A percentile compares a stretch with the other conserved stretches of the same genome.
These are phyloP conservation scores for Hygrophoropsis aurantiaca DNA, from an alignment of 768 basidiomycete genomes.

Conservation along the genomic window DNA sequence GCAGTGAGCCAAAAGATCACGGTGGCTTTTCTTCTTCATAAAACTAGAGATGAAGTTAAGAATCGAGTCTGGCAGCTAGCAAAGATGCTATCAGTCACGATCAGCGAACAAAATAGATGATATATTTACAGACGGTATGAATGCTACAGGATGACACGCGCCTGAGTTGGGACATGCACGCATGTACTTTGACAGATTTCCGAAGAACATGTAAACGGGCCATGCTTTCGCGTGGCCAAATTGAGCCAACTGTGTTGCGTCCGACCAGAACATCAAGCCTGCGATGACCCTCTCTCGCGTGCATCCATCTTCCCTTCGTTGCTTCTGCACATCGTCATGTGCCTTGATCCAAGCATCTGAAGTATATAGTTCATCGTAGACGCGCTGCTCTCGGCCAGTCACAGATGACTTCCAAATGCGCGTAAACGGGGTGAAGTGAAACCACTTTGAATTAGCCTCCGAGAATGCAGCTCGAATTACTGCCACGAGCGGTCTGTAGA, in stretches of 20 bases:
- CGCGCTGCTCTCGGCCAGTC: slow-evolving; percentile 1
- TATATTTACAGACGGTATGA: slow-evolving; percentile 9
- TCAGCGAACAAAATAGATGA: background rate
- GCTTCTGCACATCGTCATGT: slow-evolving; percentile 9
- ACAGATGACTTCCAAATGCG: slow-evolving; percentile 4
- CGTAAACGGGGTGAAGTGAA: slow-evolving; percentile 17
- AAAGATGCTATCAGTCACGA: background rate
- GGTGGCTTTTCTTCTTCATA: background rate
- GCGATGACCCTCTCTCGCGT: slow-evolving; percentile 3
- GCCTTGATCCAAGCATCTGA: slow-evolving; percentile 12
- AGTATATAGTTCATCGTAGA: slow-evolving; percentile 15
- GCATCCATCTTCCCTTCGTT: slow-evolving; percentile 9
- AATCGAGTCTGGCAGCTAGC: background rate
- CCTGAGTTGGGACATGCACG: slow-evolving; percentile 4
- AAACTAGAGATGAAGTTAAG: background rate
- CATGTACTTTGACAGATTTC: slow-evolving; percentile 17
- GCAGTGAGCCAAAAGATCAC: slow-evolving; percentile 6
- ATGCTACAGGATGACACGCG: slow-evolving; percentile 14
- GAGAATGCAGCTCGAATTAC: slow-evolving; percentile 8
- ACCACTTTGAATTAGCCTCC: background rate
- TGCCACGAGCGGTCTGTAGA: slow-evolving; percentile 16
- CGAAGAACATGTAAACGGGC: slow-evolving; percentile 17
- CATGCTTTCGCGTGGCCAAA: slow-evolving; percentile 7
- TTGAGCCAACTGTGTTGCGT: slow-evolving; percentile 1
- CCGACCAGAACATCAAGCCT: slow-evolving; percentile 8